Evolutionary conservation across 75 land plant species (phyloP).

Genomic region (Cunninghamia lanceolata): DNA sequence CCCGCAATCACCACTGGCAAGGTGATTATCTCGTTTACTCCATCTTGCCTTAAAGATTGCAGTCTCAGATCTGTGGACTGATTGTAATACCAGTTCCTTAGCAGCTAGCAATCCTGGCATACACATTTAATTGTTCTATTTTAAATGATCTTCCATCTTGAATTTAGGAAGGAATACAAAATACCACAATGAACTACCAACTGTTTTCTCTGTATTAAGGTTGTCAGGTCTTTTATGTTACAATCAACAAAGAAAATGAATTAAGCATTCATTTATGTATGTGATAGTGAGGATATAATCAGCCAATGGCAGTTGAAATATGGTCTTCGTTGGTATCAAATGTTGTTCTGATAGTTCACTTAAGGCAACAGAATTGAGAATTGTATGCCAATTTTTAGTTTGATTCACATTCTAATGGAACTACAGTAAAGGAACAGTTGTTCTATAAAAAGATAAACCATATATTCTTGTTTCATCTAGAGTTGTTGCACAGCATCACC

Average conservation of each 20-base stretch:
- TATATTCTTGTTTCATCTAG: neutral
- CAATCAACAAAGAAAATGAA: neutral
- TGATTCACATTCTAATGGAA: neutral
- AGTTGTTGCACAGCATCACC: neutral
- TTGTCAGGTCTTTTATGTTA: neutral
- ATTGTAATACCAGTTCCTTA: neutral
- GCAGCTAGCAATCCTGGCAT: neutral
- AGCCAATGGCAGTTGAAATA: neutral
- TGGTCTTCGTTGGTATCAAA: neutral
- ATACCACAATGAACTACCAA: neutral
- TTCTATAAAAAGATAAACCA: neutral
- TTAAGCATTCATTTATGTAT: neutral
- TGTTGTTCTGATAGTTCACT: neutral
- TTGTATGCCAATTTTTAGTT: neutral
- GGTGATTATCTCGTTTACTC: neutral
- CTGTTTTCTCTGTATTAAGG: neutral
- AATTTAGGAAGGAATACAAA: neutral
- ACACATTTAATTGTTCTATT: no score
- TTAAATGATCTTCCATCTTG: neutral
- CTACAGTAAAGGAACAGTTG: neutral
- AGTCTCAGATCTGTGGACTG: neutral
- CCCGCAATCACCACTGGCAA: neutral
- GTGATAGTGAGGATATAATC: neutral
- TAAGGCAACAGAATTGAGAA: neutral
- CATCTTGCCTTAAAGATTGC: neutral